A percentile compares a stretch with the other conserved stretches of the same genome.
Conservation (phyloP, 2,329 filamentous ascomycete genomes). For the Fonsecaea erecta region DNA sequence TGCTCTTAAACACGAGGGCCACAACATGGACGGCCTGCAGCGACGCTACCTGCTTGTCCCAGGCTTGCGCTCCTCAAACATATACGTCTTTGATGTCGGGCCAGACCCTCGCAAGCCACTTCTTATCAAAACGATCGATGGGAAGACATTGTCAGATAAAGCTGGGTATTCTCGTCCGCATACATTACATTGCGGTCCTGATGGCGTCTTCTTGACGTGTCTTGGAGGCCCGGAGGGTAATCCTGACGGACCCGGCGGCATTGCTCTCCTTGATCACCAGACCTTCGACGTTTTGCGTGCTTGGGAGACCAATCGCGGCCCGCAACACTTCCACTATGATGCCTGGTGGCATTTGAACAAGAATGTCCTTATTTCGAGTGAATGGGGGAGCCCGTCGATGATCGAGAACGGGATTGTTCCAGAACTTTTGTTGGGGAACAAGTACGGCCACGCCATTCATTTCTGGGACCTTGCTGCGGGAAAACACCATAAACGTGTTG, state of each 20-base stretch:
- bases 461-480: conserved; percentile 10
- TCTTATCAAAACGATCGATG: conserved; percentile 9
- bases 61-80: conserved; percentile 11
- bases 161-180: conserved; percentile 19
- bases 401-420: conserved; percentile 12
- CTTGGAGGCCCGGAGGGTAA: conserved; percentile 7
- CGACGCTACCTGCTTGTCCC: conserved; percentile 12
- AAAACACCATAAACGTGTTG: conserved; percentile 10
- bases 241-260: conserved; percentile 13
- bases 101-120: conserved; percentile 4
- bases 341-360: conserved; percentile 18
- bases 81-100: conserved; percentile 14
- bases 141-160: conserved; percentile 14
- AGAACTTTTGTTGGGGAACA: conserved; percentile 14
- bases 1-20: conserved; percentile 15
- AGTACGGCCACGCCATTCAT: conserved; percentile 19
- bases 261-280: conserved; percentile 15
- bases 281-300: conserved; percentile 18
- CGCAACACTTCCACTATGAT: conserved; percentile 16
- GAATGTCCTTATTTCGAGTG: conserved; percentile 14
- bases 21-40: conserved; percentile 16
- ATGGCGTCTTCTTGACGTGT: conserved; percentile 15
- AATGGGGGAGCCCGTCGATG: conserved; percentile 17
- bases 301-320: conserved; percentile 13
- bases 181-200: conserved; percentile 10